A percentile compares a stretch with the other conserved stretches of the same genome.
These are phyloP conservation scores for Brassica incana DNA, from an alignment of 345 rosid genomes.

Conservation along the genomic window DNA sequence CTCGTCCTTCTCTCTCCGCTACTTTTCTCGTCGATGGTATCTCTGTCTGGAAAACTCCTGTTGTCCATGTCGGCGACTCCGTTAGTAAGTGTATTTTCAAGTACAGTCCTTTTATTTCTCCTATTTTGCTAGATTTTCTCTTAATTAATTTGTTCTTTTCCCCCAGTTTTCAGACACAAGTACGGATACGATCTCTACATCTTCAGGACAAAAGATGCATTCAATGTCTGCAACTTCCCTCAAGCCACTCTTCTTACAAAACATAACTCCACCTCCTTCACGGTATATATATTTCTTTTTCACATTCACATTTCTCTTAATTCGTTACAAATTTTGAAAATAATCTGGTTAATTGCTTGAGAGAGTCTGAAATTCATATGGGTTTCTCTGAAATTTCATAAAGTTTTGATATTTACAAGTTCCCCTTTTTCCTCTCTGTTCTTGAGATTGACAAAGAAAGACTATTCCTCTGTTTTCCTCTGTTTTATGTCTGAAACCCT, in stretches of 20 bases:
- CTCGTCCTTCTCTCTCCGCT: conserved; percentile 45
- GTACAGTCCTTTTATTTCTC: neutral
- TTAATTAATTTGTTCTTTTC: neutral
- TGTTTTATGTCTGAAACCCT: neutral
- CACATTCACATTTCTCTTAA: neutral
- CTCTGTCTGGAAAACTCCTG: conserved; percentile 68
- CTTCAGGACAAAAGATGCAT: conserved; percentile 78
- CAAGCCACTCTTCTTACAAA: conserved; percentile 78
- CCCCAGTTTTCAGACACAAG: conserved; percentile 82
- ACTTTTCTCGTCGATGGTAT: conserved; percentile 69
- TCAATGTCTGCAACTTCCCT: conserved; percentile 71
- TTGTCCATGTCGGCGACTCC: conserved; percentile 73
- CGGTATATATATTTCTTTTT: conserved; percentile 44
- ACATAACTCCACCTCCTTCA: conserved; percentile 64
- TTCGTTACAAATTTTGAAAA: neutral
- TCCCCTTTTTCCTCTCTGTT: conserved; percentile 15
- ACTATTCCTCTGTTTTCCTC: conserved; percentile 12
- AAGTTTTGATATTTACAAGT: conserved; percentile 28
- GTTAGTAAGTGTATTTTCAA: conserved; percentile 50
- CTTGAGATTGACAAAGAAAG: conserved; percentile 36
- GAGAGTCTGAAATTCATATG: neutral
- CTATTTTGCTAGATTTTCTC: neutral
- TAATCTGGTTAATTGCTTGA: neutral
- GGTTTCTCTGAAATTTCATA: conserved; percentile 5
- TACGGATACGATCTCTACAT: conserved; percentile 70